phyloP scores from a whole-genome alignment of 768 basidiomycete genomes.

The Cystofilobasidium capitatum region DNA sequence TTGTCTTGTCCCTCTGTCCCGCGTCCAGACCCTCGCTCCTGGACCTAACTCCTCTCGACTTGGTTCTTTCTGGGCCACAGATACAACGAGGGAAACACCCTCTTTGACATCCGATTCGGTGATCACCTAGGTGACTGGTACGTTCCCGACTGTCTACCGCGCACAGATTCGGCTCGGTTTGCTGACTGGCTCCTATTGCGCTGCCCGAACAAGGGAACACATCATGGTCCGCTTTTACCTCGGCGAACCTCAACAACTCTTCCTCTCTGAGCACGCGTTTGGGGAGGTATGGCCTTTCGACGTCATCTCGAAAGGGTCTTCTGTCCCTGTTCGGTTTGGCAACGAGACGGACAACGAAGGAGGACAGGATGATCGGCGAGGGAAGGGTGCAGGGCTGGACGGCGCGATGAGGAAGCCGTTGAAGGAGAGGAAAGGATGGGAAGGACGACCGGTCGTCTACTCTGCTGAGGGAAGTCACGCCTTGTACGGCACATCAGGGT shows the following conservation, averaged over 20 bases:
- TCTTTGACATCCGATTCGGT: slow-evolving; percentile 21
- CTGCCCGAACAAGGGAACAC: slow-evolving; percentile 18
- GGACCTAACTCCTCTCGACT: not conserved
- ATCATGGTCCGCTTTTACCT: slow-evolving; percentile 24
- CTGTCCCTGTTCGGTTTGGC: not conserved
- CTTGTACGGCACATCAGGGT: slow-evolving; percentile 25
- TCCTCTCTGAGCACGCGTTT: slow-evolving; percentile 26
- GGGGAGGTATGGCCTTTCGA: slow-evolving; percentile 28
- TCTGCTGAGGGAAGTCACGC: slow-evolving; percentile 28
- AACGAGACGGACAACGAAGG: not conserved
- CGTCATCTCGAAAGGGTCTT: slow-evolving; percentile 16
- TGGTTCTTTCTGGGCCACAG: not conserved
- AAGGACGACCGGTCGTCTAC: slow-evolving; percentile 21
- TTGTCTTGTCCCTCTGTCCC: not conserved
- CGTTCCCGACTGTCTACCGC: not conserved
- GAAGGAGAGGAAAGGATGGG: slow-evolving; percentile 9
- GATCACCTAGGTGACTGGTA: slow-evolving; percentile 27
- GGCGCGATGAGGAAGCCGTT: not conserved
- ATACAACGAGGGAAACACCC: slow-evolving; percentile 26
- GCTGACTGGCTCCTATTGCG: not conserved
- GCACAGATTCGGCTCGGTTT: not conserved
- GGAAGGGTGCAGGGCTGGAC: not conserved
- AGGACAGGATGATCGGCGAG: too few species aligned
- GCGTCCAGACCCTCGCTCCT: not conserved
- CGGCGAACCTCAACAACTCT: slow-evolving; percentile 23